Evolutionary conservation across 2,329 filamentous ascomycete species (phyloP), one percentile per base, ranked within the genome.

Genomic region (Pyrenochaeta sp.): DNA sequence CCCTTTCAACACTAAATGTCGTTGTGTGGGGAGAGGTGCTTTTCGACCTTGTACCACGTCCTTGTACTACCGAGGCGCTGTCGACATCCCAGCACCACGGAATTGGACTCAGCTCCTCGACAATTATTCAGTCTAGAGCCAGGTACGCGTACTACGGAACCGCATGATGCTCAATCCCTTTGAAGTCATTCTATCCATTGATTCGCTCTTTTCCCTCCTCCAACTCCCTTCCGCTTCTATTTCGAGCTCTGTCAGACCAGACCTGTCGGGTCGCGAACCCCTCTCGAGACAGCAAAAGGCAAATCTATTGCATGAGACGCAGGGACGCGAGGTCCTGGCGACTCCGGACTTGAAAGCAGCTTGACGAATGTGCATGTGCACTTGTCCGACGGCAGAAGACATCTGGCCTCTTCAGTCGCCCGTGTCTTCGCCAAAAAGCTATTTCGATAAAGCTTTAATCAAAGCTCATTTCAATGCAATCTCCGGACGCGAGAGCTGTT

Each of bases 391-490:
- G 45, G 20, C 32, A 40, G 18, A 45, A 36, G 35, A 36, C 35
- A 57, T 53, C 45, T 52, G 54, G 52, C 59, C 52, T 53, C 35
- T 47, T 60, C 36, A 46, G 45, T 37, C 12, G 14, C 11, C 29
- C 35, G 31, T 41, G 33, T 44, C 33, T 43, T 45, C 40, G 45
- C 41, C 48, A 46, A 51, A 20, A 48, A 52, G 45, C 42, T 48
- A 54, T 51, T 56, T 61, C 52, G 49, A 60, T 60, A 58, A 55
- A 60, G 31, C 33, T 56, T 56, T 45, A 43, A 54, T 49, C 44
- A 50, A 60, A 54, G 40, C 51, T 58, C 59, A 57, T 46, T 49
- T 60, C 43, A 35, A 62, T 58, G 56, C 52, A 64, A 62, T 64
- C 54, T 61, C 54, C 59, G 61, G 39, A 57, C 50, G 44, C 50